Evolutionary conservation across 257 asterid species (phyloP).

Genomic region (Coffea canephora): DNA sequence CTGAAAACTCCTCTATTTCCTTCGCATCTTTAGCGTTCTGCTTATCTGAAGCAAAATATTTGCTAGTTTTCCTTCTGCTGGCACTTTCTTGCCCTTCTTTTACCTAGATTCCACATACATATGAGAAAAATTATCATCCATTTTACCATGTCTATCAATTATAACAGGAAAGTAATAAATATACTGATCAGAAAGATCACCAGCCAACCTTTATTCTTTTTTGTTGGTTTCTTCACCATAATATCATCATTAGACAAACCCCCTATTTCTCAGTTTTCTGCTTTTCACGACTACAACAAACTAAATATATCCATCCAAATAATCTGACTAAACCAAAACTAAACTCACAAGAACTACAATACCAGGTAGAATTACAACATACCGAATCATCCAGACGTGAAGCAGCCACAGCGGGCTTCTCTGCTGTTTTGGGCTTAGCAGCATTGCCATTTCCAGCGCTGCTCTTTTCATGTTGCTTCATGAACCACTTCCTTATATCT

Average conservation of each 20-base stretch:
- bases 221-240: not conserved
- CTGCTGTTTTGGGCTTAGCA: conserved; percentile 45
- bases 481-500: conserved; percentile 94
- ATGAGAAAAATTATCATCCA: conserved; percentile 4
- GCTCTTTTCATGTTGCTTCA: conserved; percentile 63
- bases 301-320: not conserved
- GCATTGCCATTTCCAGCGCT: conserved; percentile 49
- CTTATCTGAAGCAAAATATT: conserved; percentile 66
- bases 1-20: conserved; percentile 54
- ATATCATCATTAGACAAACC: not conserved
- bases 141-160: not conserved
- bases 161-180: not conserved
- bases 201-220: not conserved
- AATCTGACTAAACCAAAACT: not conserved
- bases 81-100: conserved; percentile 63
- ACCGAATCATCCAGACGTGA: conserved; percentile 47
- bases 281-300: not conserved
- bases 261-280: not conserved
- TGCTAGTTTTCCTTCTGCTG: conserved; percentile 86
- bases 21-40: conserved; percentile 46
- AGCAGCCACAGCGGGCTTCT: conserved; percentile 48
- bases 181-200: not conserved
- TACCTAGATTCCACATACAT: conserved; percentile 31
- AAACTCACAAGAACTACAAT: not conserved
- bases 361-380: conserved; percentile 3